Percentiles rank a stretch among this genome's conserved stretches.
phyloP scores from a whole-genome alignment of 805 yeast species.

The Komagataella phaffii region DNA sequence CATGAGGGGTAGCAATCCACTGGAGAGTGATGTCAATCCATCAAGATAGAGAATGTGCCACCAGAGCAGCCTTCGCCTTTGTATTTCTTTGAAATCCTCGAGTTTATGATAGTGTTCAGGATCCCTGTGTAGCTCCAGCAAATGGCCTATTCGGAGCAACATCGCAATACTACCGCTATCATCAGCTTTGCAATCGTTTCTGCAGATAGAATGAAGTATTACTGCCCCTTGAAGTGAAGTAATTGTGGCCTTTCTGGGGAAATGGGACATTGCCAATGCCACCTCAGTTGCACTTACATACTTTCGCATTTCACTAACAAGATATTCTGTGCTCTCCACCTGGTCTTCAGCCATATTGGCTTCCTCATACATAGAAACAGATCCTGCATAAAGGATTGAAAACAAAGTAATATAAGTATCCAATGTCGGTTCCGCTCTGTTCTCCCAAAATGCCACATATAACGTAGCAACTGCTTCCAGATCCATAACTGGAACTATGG shows the following conservation, averaged over 20 bases:
- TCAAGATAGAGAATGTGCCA: constrained; percentile 55
- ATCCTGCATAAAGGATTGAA: constrained; percentile 43
- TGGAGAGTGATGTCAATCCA: constrained; percentile 40
- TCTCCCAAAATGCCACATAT: constrained; percentile 38
- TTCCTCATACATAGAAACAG: constrained; percentile 47
- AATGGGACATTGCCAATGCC: not conserved
- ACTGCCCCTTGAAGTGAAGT: constrained; percentile 22
- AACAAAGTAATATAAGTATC: constrained; percentile 35
- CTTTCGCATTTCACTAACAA: constrained; percentile 24
- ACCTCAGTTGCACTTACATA: not conserved
- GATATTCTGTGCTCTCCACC: constrained; percentile 8
- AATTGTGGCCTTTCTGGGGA: constrained; percentile 8
- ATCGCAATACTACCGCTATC: constrained; percentile 38
- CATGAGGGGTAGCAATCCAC: constrained; percentile 41
- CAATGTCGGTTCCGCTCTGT: constrained; percentile 16
- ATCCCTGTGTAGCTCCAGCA: constrained; percentile 43
- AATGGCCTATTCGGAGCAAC: constrained; percentile 41
- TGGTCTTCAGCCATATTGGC: constrained; percentile 26
- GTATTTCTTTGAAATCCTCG: constrained; percentile 6
- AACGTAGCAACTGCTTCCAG: constrained; percentile 26
- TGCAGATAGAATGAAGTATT: constrained; percentile 35
- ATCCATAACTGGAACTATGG: constrained; percentile 39
- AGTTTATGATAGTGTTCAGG: constrained; percentile 40
- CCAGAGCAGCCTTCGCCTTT: constrained; percentile 47
- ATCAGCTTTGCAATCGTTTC: constrained; percentile 44